Percentiles rank a stretch among this genome's conserved stretches.
These are phyloP conservation scores for Kuraishia cidri DNA, from an alignment of 805 yeast genomes.

Conservation along the genomic window DNA sequence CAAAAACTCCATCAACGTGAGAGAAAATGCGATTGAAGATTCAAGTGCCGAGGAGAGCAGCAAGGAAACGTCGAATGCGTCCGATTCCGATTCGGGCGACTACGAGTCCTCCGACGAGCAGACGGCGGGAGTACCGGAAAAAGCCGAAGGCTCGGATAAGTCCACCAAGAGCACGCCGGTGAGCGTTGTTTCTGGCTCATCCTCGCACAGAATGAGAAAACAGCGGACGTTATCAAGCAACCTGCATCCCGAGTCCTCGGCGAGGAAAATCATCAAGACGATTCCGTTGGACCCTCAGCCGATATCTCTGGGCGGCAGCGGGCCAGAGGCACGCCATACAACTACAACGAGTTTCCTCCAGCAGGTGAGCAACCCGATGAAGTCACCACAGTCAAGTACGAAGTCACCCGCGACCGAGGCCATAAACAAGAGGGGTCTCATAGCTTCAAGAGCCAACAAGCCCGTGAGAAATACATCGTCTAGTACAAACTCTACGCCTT, in stretches of 20 bases:
- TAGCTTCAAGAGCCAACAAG: neutral
- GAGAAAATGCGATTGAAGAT: slow-evolving; percentile 12
- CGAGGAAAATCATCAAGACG: slow-evolving; percentile 66
- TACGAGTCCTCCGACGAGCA: slow-evolving; percentile 20
- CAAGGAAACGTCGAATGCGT: slow-evolving; percentile 8
- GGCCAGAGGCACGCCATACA: too few relatives aligned
- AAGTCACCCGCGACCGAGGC: neutral
- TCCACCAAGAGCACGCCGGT: slow-evolving; percentile 1
- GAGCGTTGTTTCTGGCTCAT: slow-evolving; percentile 19
- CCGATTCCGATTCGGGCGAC: slow-evolving; percentile 16
- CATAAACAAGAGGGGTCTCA: neutral
- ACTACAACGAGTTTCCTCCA: slow-evolving; percentile 3
- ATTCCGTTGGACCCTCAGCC: slow-evolving; percentile 83
- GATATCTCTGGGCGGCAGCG: slow-evolving; percentile 19
- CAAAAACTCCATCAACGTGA: neutral
- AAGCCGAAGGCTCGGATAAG: neutral
- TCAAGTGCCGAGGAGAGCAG: slow-evolving; percentile 10
- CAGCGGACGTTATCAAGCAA: slow-evolving; percentile 44
- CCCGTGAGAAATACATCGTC: neutral
- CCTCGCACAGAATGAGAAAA: slow-evolving; percentile 17
- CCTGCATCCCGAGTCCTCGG: slow-evolving; percentile 60
- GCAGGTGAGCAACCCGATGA: slow-evolving; percentile 6
- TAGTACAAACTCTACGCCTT: neutral
- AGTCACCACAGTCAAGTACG: slow-evolving; percentile 2
- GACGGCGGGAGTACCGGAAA: slow-evolving; percentile 1